These are phyloP conservation scores for Nannochloropsis gaditana DNA, from an alignment of 108 stramenopile genomes.

Conservation along the genomic window DNA sequence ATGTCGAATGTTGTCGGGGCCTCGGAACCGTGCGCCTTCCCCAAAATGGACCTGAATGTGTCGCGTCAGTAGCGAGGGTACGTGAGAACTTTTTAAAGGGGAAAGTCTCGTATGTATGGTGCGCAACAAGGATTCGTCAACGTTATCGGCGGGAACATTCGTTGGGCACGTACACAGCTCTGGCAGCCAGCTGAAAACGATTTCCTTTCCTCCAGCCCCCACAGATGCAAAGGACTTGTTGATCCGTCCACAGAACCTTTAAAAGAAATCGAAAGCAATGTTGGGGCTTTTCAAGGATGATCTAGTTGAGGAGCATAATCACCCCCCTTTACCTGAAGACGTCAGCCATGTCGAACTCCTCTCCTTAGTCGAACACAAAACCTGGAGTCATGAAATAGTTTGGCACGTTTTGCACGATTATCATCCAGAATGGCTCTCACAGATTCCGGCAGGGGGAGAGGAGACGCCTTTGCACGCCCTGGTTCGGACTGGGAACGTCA, in stretches of 20 bases:
- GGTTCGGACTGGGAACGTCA: constrained; percentile 1
- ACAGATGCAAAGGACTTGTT: background rate
- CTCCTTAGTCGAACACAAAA: background rate
- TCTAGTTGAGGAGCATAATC: background rate
- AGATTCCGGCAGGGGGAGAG: background rate
- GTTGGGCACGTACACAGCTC: background rate
- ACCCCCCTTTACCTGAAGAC: constrained; percentile 15
- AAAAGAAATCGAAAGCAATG: background rate
- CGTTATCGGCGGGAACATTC: background rate
- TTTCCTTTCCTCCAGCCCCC: background rate
- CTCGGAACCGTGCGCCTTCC: too few relatives aligned
- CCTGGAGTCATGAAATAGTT: background rate
- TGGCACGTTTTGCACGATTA: constrained; percentile 2
- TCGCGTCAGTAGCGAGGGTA: too few relatives aligned
- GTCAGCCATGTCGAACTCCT: background rate
- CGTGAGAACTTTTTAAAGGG: too few relatives aligned
- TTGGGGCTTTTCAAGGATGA: background rate
- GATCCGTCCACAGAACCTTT: background rate
- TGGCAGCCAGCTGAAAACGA: background rate
- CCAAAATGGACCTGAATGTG: too few relatives aligned
- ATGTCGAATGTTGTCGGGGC: too few relatives aligned
- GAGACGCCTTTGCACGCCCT: constrained; percentile 19
- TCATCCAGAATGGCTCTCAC: background rate
- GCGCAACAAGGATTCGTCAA: background rate
- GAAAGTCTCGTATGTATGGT: too few relatives aligned